Percentiles rank a stretch among this genome's conserved stretches.
Conservation (phyloP, 1,284 basidiomycete species). For the Austroboletus novae-zelandiae region DNA sequence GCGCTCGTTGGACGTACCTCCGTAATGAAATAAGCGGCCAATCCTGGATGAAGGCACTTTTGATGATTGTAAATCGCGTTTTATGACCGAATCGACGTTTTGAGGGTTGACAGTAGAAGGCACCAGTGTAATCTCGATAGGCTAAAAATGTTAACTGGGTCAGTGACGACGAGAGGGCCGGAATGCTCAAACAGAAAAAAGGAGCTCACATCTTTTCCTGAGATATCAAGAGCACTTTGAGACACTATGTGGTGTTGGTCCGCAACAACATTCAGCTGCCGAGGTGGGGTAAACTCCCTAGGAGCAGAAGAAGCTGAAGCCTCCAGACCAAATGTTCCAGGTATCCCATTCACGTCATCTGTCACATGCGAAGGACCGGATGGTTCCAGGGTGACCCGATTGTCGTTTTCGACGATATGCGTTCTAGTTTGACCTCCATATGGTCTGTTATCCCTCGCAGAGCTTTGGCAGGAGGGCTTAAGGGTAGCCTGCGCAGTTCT, state of each 20-base stretch:
- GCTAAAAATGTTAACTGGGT: conserved; percentile 10
- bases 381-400: not conserved
- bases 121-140: not conserved
- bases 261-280: not conserved
- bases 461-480: not conserved
- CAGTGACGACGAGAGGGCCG: not conserved
- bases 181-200: not conserved
- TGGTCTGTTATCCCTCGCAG: not conserved
- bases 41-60: conserved; percentile 86
- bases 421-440: not conserved
- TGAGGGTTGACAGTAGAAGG: not conserved
- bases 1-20: conserved; percentile 51
- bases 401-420: not conserved
- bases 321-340: not conserved
- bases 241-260: not conserved
- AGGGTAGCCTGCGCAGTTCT: conserved; percentile 45
- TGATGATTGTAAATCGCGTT: conserved; percentile 67
- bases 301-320: not conserved
- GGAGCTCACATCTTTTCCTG: conserved; percentile 9
- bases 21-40: conserved; percentile 89
- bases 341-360: not conserved
- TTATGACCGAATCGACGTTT: conserved; percentile 10
- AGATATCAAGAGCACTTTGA: not conserved
- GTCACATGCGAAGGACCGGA: not conserved
- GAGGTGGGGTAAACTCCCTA: not conserved